Base-by-base conservation (phyloP, 768 basidiomycete species). In the Chalciporus sphaerocephalus region DNA sequence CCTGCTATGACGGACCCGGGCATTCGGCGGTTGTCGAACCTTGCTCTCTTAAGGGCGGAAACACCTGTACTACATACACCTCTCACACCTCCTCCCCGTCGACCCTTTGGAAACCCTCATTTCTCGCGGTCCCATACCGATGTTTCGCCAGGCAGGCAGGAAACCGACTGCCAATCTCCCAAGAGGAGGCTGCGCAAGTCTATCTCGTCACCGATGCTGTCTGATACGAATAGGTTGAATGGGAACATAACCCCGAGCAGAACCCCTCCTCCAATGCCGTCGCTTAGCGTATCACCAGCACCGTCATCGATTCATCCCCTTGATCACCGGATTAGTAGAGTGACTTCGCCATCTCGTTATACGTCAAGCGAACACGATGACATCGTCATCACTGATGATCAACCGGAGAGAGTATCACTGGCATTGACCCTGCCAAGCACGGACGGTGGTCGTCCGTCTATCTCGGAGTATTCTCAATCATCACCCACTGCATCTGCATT, bases 401-500 rank as follows among this genome's bases (percentile, higher is more conserved):
- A 52, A 22, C 59, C 50, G 2, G 68, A 58, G 12, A 59, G 80
- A 42, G 67, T 68, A 23, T 83, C 82, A 2, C 62, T 80, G 48
- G 71, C 77, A 16, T 52, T 79, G 37, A 82, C 82, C 18, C 61
- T 76, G 3, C 58, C 62, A 59, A 52, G 73, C 64, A 50, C 54
- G 15, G 59, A 61, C 9, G 56, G 57, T 11, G 55, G 57, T 15
- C 73, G 82, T 32, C 76, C 70, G 4, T 85, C 85, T 16, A 52
- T 81, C 22, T 86, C 85, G 11, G 78, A 81, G 43, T 83, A 84
- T 60, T 82, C 84, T 9, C 79, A 81, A 51, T 73, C 77, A 5
- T 89, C 87, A 9, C 87, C 87, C 2, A 85, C 86, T 4, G 80
- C 74, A 6, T 88, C 87, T n/a, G 85, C 83, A n/a, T 90, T 90